phyloP scores from a whole-genome alignment of 1,139 yeast species.

The Lodderomyces pseudojiufengensis region DNA sequence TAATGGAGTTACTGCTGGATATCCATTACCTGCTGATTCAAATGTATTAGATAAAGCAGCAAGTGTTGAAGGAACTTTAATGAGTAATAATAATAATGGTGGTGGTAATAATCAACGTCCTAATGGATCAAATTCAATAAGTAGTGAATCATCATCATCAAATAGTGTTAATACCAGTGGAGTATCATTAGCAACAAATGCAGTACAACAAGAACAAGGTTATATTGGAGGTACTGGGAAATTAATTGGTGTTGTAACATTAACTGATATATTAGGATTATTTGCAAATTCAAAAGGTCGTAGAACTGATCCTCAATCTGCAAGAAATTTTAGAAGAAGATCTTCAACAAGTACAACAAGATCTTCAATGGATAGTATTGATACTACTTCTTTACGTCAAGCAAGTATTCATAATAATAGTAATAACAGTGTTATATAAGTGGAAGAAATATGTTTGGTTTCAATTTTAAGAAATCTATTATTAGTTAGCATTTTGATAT shows the following conservation, averaged over 20 bases:
- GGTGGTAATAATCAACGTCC: no score
- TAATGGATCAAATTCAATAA: neutral
- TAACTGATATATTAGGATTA: slow-evolving; percentile 82
- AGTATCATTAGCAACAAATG: slow-evolving; percentile 16
- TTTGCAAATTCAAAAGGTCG: slow-evolving; percentile 71
- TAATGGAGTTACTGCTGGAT: slow-evolving; percentile 7
- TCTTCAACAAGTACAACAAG: slow-evolving; percentile 49
- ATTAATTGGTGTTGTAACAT: slow-evolving; percentile 82
- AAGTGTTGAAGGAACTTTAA: slow-evolving; percentile 21
- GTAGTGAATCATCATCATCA: neutral
- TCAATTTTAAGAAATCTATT: no score
- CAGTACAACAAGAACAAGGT: slow-evolving; percentile 18
- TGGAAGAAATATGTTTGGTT: slow-evolving; percentile 8
- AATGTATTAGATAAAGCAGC: slow-evolving; percentile 19
- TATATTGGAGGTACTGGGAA: slow-evolving; percentile 59
- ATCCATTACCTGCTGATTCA: slow-evolving; percentile 9
- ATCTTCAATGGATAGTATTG: slow-evolving; percentile 31
- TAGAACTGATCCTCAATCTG: slow-evolving; percentile 73
- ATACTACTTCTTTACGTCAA: slow-evolving; percentile 3
- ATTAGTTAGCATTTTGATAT: no score
- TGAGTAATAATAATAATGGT: slow-evolving; percentile 3
- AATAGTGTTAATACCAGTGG: slow-evolving; percentile 6
- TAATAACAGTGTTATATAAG: neutral
- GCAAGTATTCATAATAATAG: slow-evolving; percentile 4
- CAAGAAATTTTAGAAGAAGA: slow-evolving; percentile 84